Base-by-base conservation (phyloP, 2,329 filamentous ascomycete genomes). In the Ceratocystis smalleyi region DNA sequence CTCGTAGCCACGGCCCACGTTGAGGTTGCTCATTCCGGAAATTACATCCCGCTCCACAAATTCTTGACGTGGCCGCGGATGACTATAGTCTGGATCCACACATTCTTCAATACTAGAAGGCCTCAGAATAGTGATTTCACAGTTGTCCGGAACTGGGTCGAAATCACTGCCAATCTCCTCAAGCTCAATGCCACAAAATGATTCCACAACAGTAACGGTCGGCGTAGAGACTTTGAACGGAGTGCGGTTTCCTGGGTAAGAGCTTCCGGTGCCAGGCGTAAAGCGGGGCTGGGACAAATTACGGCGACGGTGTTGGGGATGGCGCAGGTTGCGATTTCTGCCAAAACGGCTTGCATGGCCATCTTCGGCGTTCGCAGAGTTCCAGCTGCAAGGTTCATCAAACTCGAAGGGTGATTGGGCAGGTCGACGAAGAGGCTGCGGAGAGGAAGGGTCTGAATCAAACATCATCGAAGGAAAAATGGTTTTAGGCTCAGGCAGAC, bases 11-110 rank as follows among this genome's bases (percentile, higher is more conserved):
- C 78, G 70, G 27, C 77, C 72, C 10, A 57, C 40, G 24, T 54
- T 61, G 10, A 72, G 72, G n/a, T 75, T 75, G 51, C 72, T n/a
- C 64, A 65, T 62, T n/a, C 59, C 12, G 10, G 61, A 59, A 22
- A 49, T 27, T 3, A 65, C 43, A n/a, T 65, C 64, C 5, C 22
- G 32, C 32, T 57, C 47, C 4, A 55, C 47, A 19, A 35, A 24
- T 17, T 17, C 35, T 22, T 68, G 5, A 76, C 76, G 19, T 74
- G 72, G 67, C 76, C 77, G 24, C 73, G 73, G 59, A 75, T 74
- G 24, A n/a, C 77, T 74, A 10, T 72, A 70, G 47, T 75, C 74
- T 15, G 77, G 74, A 12, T 73, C 71, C 45, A 74, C 71, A 45
- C 75, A 77, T 68, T 81, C 79, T 47, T 65, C 64, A 57, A 65